Conservation (phyloP, 176 grass and related monocot genomes). For the Ananas comosus region DNA sequence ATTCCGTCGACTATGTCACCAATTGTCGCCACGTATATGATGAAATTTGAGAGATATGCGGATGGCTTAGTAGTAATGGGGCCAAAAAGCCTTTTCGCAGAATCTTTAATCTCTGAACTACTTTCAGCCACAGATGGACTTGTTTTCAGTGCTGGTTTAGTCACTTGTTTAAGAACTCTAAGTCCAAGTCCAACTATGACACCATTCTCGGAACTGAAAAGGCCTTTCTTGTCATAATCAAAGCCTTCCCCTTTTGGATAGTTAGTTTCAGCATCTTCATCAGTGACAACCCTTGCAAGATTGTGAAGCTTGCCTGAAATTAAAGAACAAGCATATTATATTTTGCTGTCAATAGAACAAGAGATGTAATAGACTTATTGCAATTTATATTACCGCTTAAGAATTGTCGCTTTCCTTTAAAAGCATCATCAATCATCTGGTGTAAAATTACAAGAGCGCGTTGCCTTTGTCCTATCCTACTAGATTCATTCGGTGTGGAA, state of each 20-base stretch:
- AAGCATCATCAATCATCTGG: conserved; percentile 95
- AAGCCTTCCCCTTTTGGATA: conserved; percentile 41
- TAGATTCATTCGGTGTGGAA: conserved; percentile 58
- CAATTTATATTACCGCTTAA: conserved; percentile 56
- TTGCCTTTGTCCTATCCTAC: conserved; percentile 87
- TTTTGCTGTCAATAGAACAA: neutral
- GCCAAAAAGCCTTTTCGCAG: conserved; percentile 56
- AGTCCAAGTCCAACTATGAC: conserved; percentile 70
- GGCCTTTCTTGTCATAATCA: conserved; percentile 41
- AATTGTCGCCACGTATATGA: conserved; percentile 90
- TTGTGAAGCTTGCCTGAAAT: conserved; percentile 94
- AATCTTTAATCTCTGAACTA: conserved; percentile 53
- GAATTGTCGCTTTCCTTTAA: conserved; percentile 90
- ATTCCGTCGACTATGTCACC: conserved; percentile 97
- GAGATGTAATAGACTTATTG: neutral
- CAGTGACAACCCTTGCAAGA: conserved; percentile 86
- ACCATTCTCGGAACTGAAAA: conserved; percentile 59
- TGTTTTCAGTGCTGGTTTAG: conserved; percentile 31
- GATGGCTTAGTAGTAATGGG: conserved; percentile 67
- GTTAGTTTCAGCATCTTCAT: conserved; percentile 62
- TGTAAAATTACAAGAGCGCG: conserved; percentile 82
- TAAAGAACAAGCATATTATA: conserved; percentile 3
- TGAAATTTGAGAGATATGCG: conserved; percentile 89
- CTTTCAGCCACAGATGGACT: conserved; percentile 35
- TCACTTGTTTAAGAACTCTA: conserved; percentile 44